Evolutionary conservation across 139 green algal genomes (phyloP), one percentile per base, ranked within the genome.

Genomic region (Volvox reticuliferus): DNA sequence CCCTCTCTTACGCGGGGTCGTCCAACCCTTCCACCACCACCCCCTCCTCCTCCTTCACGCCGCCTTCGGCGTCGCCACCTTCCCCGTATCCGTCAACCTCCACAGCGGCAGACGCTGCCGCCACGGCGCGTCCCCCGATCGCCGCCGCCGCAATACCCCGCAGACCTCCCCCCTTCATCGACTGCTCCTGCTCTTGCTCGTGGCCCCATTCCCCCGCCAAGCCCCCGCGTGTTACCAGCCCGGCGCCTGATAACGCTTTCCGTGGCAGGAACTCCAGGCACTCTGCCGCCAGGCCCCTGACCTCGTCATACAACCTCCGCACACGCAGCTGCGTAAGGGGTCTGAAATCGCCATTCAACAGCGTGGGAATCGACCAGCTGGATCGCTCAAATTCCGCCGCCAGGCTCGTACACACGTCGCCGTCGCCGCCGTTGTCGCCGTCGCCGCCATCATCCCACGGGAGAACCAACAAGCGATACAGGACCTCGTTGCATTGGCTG

Each of bases 231-330:
- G 12, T 12, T 9, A 6, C 81, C 62, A 62, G 61, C 81, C 2
- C 55, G 3, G 12, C 80, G 21, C 0, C 50, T 35, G 30, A 26
- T 26, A 44, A 28, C 55, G 30, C 81, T 0, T 77, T 87, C 18
- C 82, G 33, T 5, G 12, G 22, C 26, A 89, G 67, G 33, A 12
- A 22, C 67, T 80, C n/a, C 30, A 90, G 20, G 30, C 86, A 90
- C 71, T 83, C 73, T 18, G 44, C 50, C 50, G 86, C 86, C 86
- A 90, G 71, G 0, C 1, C 21, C n/a, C 86, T 28, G 1, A 71
- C 30, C 86, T 90, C 71, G n/a, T 90, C 86, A 6, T 75, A 90
- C 86, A 90, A 24, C n/a, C 86, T 69, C 71, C 86, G 18, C 30
- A 83, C 50, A 19, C 73, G 86, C 35, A 55, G 17, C 86, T 84